Conservation (phyloP, 768 basidiomycete genomes). For the Chalciporus piperatus region DNA sequence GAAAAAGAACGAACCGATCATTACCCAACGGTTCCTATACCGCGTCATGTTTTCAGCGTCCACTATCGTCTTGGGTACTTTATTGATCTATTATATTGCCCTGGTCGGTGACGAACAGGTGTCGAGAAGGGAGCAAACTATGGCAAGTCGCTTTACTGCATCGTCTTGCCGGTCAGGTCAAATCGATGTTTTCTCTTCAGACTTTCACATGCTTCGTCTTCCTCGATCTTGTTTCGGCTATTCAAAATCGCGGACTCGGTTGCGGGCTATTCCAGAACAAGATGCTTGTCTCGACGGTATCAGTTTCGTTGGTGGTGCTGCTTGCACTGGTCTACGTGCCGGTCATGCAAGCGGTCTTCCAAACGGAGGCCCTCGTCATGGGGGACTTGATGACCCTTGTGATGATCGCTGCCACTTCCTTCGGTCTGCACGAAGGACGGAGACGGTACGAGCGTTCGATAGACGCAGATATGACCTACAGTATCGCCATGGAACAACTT, state of each 20-base stretch:
- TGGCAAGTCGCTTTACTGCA: slow-evolving; percentile 54
- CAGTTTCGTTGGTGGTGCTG: slow-evolving; percentile 80
- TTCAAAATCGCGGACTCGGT: slow-evolving; percentile 90
- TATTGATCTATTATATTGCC: slow-evolving; percentile 84
- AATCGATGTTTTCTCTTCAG: slow-evolving; percentile 38
- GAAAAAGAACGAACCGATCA: slow-evolving; percentile 86
- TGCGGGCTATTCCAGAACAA: slow-evolving; percentile 82
- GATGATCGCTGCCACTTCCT: slow-evolving; percentile 60
- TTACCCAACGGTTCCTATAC: slow-evolving; percentile 66
- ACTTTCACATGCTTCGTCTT: slow-evolving; percentile 97
- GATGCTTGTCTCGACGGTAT: slow-evolving; percentile 88
- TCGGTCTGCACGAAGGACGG: slow-evolving; percentile 73
- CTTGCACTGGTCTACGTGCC: slow-evolving; percentile 88
- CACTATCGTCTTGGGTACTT: slow-evolving; percentile 85
- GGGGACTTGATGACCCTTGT: slow-evolving; percentile 73
- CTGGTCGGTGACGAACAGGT: slow-evolving; percentile 74
- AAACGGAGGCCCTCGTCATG: slow-evolving; percentile 75
- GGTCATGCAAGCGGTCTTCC: slow-evolving; percentile 88
- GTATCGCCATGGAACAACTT: slow-evolving; percentile 54
- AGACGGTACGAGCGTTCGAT: slow-evolving; percentile 71
- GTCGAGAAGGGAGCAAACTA: slow-evolving; percentile 89
- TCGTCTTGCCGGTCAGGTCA: background rate
- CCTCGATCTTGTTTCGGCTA: slow-evolving; percentile 91
- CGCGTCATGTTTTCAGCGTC: slow-evolving; percentile 92
- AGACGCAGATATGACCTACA: slow-evolving; percentile 52